These are phyloP conservation scores for Exophiala sp. DNA, from an alignment of 2,329 filamentous ascomycete species.

Conservation along the genomic window DNA sequence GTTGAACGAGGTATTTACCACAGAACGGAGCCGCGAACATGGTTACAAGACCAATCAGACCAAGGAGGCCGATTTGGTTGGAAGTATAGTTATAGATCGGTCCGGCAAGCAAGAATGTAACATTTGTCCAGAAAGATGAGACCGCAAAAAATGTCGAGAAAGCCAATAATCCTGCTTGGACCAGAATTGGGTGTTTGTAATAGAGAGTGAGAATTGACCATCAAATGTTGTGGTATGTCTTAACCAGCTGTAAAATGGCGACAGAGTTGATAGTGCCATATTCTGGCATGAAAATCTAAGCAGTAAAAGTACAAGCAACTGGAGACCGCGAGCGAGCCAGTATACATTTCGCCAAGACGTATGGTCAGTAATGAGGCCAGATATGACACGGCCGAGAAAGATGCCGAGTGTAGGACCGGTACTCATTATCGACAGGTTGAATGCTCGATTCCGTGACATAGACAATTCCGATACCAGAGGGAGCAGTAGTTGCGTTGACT, in stretches of 20 bases:
- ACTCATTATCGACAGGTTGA: constrained; percentile 69
- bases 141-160: constrained; percentile 61
- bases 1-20: constrained; percentile 47
- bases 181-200: constrained; percentile 61
- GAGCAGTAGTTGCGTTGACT: constrained; percentile 73
- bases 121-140: constrained; percentile 67
- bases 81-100: constrained; percentile 65
- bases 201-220: constrained; percentile 62
- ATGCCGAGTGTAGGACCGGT: constrained; percentile 72
- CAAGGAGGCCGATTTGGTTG: constrained; percentile 70
- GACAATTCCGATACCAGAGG: constrained; percentile 76
- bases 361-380: constrained; percentile 69
- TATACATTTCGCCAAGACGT: constrained; percentile 73
- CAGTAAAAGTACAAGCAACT: constrained; percentile 61
- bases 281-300: constrained; percentile 73
- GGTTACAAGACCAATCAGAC: constrained; percentile 67
- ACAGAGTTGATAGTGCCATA: constrained; percentile 69
- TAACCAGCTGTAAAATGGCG: constrained; percentile 31
- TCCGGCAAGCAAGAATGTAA: constrained; percentile 72
- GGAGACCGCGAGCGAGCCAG: constrained; percentile 69
- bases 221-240: constrained; percentile 62
- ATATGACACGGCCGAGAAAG: constrained; percentile 68
- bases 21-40: constrained; percentile 67
- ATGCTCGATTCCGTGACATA: constrained; percentile 62
- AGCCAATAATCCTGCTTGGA: constrained; percentile 65